A percentile compares a stretch with the other conserved stretches of the same genome.
Evolutionary conservation across 371 early-diverging fungal genomes (phyloP).

Genomic region (Mortierella sp.): DNA sequence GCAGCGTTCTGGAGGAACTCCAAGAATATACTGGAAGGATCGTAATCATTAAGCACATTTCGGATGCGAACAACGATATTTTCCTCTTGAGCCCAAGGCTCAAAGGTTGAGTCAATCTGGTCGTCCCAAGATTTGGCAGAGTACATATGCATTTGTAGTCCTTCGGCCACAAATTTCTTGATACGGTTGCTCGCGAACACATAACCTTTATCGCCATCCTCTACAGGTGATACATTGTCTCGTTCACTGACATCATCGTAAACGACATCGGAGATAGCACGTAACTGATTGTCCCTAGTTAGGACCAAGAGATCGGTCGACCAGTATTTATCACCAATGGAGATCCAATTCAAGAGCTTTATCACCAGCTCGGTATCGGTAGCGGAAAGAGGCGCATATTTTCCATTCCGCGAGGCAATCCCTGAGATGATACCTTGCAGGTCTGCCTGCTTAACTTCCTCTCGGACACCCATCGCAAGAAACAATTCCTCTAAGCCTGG

Average conservation of each 20-base stretch:
- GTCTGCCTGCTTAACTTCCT: constrained; percentile 12
- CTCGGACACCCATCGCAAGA: constrained; percentile 27
- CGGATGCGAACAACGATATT: constrained; percentile 27
- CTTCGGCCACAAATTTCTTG: not conserved
- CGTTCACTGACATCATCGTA: constrained; percentile 23
- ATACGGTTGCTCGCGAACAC: constrained; percentile 13
- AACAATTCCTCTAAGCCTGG: constrained; percentile 14
- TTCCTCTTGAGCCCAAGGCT: constrained; percentile 35
- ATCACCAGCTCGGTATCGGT: constrained; percentile 18
- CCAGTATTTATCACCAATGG: not conserved
- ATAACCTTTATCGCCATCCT: not conserved
- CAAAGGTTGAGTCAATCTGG: constrained; percentile 18
- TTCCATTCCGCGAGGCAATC: not conserved
- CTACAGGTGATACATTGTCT: not conserved
- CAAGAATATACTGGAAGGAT: constrained; percentile 33
- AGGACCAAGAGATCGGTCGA: constrained; percentile 10
- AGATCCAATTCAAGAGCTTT: constrained; percentile 1
- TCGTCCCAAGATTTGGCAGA: constrained; percentile 24
- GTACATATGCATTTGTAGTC: constrained; percentile 22
- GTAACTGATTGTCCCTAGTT: constrained; percentile 9
- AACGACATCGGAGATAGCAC: constrained; percentile 16
- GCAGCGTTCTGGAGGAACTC: constrained; percentile 61
- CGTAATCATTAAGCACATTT: constrained; percentile 48
- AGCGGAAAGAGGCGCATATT: not conserved
- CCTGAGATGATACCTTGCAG: constrained; percentile 2